Percentiles rank a stretch among this genome's conserved stretches.
Conservation (phyloP, 768 basidiomycete genomes). For the Mycena venus region DNA sequence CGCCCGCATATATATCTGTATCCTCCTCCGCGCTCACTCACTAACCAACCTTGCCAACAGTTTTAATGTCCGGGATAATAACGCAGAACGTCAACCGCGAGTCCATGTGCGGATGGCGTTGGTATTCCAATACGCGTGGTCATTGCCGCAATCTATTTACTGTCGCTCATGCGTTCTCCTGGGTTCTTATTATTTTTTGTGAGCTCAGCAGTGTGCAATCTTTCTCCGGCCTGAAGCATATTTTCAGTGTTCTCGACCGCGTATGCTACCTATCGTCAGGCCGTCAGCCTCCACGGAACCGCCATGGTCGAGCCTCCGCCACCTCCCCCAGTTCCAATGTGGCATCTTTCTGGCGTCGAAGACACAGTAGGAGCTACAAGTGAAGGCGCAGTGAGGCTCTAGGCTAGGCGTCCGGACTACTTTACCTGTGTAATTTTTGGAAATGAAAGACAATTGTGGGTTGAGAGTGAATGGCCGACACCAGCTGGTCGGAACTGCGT, state of each 20-base stretch:
- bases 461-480: too few relatives aligned
- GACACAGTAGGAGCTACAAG: neutral
- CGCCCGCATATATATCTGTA: neutral
- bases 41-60: neutral
- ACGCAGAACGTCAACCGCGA: neutral
- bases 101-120: neutral
- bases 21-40: neutral
- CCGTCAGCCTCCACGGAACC: constrained; percentile 14
- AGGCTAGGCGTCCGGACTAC: too few relatives aligned
- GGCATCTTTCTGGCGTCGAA: constrained; percentile 4
- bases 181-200: constrained; percentile 21
- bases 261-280: constrained; percentile 19
- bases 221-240: neutral
- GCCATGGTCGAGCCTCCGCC: neutral
- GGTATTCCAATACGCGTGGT: neutral
- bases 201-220: neutral
- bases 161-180: constrained; percentile 5
- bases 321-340: neutral
- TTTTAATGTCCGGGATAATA: constrained; percentile 3
- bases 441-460: too few relatives aligned
- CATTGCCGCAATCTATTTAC: constrained; percentile 1
- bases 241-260: constrained; percentile 15
- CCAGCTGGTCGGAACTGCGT: too few relatives aligned
- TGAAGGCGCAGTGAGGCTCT: constrained; percentile 1
- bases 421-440: too few relatives aligned